Conservation (phyloP, 2,329 filamentous ascomycete genomes). For the Pseudopyricularia javanii region DNA sequence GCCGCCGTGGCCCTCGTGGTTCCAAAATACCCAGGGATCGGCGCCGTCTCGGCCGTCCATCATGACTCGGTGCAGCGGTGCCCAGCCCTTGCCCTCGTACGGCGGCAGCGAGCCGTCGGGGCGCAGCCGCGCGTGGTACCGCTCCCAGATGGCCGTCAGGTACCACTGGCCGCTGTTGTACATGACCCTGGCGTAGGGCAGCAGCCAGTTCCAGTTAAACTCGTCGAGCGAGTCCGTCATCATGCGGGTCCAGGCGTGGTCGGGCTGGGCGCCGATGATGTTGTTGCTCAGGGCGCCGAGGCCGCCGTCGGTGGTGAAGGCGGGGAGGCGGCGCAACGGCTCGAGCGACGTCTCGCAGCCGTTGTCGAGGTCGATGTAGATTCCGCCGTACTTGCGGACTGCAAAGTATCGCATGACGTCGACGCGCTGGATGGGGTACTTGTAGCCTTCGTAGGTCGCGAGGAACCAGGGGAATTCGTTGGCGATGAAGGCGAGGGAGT, state of each 20-base stretch:
- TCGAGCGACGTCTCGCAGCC: conserved; percentile 10
- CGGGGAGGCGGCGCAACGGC: conserved; percentile 10
- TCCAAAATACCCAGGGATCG: conserved; percentile 13
- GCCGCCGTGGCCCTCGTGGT: conserved; percentile 10
- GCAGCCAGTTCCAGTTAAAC: conserved; percentile 10
- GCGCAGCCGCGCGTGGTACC: conserved; percentile 10
- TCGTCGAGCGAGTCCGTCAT: conserved; percentile 9
- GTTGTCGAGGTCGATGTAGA: conserved; percentile 70
- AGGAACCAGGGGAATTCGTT: conserved; percentile 69
- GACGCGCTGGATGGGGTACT: conserved; percentile 63
- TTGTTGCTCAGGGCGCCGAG: conserved; percentile 14
- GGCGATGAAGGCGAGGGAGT: conserved; percentile 55
- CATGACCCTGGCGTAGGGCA: conserved; percentile 13
- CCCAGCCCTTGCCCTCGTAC: neutral
- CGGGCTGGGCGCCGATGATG: conserved; percentile 10
- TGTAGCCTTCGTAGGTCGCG: conserved; percentile 63
- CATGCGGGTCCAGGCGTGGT: conserved; percentile 12
- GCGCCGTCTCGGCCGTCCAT: conserved; percentile 11
- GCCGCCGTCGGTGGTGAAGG: conserved; percentile 12
- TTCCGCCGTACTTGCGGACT: conserved; percentile 62
- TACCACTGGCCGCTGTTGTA: conserved; percentile 15
- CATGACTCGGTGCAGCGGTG: conserved; percentile 8
- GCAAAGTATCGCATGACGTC: conserved; percentile 74
- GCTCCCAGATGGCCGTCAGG: conserved; percentile 13
- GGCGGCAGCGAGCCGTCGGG: conserved; percentile 1